Evolutionary conservation across 208 protist genomes (phyloP).

Genomic region (Strigomonas culicis): DNA sequence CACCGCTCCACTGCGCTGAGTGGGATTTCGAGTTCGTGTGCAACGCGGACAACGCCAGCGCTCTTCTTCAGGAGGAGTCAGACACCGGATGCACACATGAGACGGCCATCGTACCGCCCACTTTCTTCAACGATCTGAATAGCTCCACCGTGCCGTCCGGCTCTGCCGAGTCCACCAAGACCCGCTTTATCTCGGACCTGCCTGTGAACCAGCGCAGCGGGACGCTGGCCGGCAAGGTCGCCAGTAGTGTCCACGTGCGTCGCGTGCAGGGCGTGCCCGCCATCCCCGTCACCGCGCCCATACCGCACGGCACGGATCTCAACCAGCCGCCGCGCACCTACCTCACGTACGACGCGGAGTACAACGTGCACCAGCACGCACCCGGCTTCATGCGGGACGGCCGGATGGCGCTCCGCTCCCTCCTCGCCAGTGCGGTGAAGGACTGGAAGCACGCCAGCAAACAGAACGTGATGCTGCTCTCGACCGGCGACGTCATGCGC

Average conservation of each 20-base stretch:
- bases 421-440: slow-evolving; percentile 47
- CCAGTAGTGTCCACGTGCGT: slow-evolving; percentile 49
- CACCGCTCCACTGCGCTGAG: too few species aligned
- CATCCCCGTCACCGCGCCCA: slow-evolving; percentile 50
- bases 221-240: neutral
- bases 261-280: slow-evolving; percentile 57
- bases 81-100: slow-evolving; percentile 17
- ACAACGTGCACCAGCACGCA: slow-evolving; percentile 76
- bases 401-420: slow-evolving; percentile 44
- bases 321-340: slow-evolving; percentile 71
- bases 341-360: slow-evolving; percentile 52
- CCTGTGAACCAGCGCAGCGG: neutral
- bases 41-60: neutral
- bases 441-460: slow-evolving; percentile 59
- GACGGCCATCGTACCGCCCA: slow-evolving; percentile 22
- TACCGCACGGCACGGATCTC: slow-evolving; percentile 59
- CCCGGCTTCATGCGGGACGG: slow-evolving; percentile 74
- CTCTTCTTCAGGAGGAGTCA: neutral
- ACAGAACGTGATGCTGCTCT: slow-evolving; percentile 44
- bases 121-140: slow-evolving; percentile 27
- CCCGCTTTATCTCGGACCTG: neutral
- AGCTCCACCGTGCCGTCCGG: neutral
- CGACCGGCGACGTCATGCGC: slow-evolving; percentile 66
- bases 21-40: slow-evolving; percentile 17
- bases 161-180: slow-evolving; percentile 2